Conservation (phyloP, 371 early-diverging fungal species). For the Catenaria anguillulae region DNA sequence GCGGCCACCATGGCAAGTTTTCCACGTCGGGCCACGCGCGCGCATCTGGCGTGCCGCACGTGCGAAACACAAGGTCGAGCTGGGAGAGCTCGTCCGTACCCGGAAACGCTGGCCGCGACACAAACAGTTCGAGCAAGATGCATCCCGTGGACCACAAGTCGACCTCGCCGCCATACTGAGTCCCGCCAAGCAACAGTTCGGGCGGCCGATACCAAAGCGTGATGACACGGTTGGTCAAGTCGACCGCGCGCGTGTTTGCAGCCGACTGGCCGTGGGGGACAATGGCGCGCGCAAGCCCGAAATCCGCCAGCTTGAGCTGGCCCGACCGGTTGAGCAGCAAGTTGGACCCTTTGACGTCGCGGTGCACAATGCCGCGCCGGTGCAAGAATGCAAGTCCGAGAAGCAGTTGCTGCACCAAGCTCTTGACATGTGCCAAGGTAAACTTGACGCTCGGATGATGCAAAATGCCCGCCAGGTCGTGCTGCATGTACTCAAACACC, state of each 20-base stretch:
- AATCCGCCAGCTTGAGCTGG: constrained; percentile 52
- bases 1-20: constrained; percentile 16
- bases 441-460: constrained; percentile 62
- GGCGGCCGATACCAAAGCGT: constrained; percentile 99
- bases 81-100: constrained; percentile 39
- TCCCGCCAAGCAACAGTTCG: constrained; percentile 88
- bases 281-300: constrained; percentile 41
- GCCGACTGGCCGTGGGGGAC: constrained; percentile 7
- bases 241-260: constrained; percentile 18
- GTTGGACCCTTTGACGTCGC: constrained; percentile 94
- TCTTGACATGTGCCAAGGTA: constrained; percentile 61
- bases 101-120: constrained; percentile 21
- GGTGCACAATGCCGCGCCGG: constrained; percentile 57
- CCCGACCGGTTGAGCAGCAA: constrained; percentile 79
- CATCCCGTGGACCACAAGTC: constrained; percentile 98
- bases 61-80: constrained; percentile 33
- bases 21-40: constrained; percentile 30
- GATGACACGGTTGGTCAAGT: constrained; percentile 93
- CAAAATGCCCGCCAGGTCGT: constrained; percentile 84
- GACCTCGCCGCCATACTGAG: constrained; percentile 79
- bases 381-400: constrained; percentile 80
- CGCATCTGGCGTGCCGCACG: constrained; percentile 39
- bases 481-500: constrained; percentile 96
- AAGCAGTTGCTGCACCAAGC: constrained; percentile 71
- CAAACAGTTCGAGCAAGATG: constrained; percentile 24